Conservation (phyloP, 176 grass and related monocot species). For the Panicum miliaceum region DNA sequence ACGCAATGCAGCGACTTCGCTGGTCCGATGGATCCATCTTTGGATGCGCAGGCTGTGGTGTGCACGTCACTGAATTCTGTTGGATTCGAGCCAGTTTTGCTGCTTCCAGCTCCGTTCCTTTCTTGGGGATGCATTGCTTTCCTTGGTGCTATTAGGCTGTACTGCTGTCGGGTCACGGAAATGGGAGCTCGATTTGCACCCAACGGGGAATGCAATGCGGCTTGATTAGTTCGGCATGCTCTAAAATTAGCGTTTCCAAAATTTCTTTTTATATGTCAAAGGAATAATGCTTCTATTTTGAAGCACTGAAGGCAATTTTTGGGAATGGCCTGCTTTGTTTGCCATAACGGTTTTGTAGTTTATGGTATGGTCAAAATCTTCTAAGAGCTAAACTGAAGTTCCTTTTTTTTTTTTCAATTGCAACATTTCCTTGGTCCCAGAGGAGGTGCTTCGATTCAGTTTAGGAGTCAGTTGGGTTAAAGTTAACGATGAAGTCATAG, state of each 20-base stretch:
- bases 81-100: background rate
- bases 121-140: background rate
- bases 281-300: background rate
- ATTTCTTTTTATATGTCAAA: too few relatives aligned
- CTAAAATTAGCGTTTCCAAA: background rate
- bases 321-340: background rate
- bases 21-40: background rate
- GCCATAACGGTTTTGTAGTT: background rate
- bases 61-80: background rate
- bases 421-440: constrained; percentile 10
- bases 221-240: background rate
- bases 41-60: background rate
- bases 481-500: background rate
- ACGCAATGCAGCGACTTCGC: background rate
- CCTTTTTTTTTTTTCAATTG: background rate
- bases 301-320: constrained; percentile 1
- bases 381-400: background rate
- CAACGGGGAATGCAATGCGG: background rate
- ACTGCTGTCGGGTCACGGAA: background rate
- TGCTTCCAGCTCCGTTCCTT: background rate
- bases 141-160: background rate
- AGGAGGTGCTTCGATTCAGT: background rate
- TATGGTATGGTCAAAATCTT: background rate
- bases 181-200: background rate
- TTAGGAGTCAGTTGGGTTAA: background rate